Percentiles rank a stretch among this genome's conserved stretches.
These are phyloP conservation scores for Isatis tinctoria DNA, from an alignment of 345 rosid species.

Conservation along the genomic window DNA sequence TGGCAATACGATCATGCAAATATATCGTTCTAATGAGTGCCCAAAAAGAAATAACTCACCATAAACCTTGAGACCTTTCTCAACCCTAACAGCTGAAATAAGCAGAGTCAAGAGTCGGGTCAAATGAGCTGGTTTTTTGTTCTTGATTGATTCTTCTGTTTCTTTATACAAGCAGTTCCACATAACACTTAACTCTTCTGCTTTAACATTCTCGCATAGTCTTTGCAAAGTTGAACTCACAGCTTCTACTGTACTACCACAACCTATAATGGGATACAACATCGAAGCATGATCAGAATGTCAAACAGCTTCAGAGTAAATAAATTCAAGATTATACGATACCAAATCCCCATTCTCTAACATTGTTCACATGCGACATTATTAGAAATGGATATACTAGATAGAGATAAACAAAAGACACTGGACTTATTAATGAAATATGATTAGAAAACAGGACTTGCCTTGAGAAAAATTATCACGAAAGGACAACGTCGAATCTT, in stretches of 20 bases:
- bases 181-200: constrained; percentile 44
- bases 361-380: not conserved
- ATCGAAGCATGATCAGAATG: not conserved
- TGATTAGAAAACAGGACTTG: constrained; percentile 25
- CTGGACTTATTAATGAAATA: not conserved
- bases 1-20: not conserved
- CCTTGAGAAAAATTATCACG: constrained; percentile 60
- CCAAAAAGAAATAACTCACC: constrained; percentile 40
- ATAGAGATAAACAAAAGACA: not conserved
- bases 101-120: constrained; percentile 47
- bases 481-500: constrained; percentile 41
- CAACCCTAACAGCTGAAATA: constrained; percentile 39
- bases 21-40: not conserved
- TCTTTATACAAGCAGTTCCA: constrained; percentile 53
- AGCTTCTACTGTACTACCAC: constrained; percentile 48
- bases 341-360: not conserved
- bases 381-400: not conserved
- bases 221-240: constrained; percentile 47
- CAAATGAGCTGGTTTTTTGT: constrained; percentile 32
- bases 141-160: constrained; percentile 32
- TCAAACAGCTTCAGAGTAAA: not conserved
- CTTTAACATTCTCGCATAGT: constrained; percentile 45
- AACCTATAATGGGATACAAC: constrained; percentile 34
- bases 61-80: constrained; percentile 36
- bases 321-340: not conserved